These are phyloP conservation scores for Collybia sp. DNA, from an alignment of 768 basidiomycete genomes.

Conservation along the genomic window DNA sequence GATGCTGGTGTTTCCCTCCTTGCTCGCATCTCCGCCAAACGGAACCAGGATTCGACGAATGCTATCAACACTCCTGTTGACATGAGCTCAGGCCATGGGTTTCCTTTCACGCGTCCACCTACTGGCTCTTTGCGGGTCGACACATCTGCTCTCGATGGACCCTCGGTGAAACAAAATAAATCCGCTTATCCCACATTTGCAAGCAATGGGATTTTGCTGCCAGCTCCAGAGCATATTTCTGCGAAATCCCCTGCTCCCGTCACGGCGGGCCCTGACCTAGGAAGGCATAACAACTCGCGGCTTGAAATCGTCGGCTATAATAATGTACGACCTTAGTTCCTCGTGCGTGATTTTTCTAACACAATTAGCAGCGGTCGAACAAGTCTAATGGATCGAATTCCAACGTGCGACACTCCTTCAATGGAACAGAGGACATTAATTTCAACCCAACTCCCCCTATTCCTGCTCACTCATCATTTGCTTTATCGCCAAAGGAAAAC, in stretches of 20 bases:
- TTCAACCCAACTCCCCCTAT: slow-evolving; percentile 52
- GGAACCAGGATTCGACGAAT: slow-evolving; percentile 44
- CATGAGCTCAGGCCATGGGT: slow-evolving; percentile 35
- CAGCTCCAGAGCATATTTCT: slow-evolving; percentile 51
- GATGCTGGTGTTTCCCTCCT: slow-evolving; percentile 68
- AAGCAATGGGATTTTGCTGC: slow-evolving; percentile 54
- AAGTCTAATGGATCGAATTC: slow-evolving; percentile 42
- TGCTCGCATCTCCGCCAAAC: slow-evolving; percentile 69
- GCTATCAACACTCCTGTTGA: slow-evolving; percentile 53
- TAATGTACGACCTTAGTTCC: slow-evolving; percentile 40
- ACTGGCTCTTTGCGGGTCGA: slow-evolving; percentile 72
- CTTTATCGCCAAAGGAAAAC: slow-evolving; percentile 38
- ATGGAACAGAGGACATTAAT: slow-evolving; percentile 65
- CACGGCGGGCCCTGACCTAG: slow-evolving; percentile 83
- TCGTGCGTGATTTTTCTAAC: slow-evolving; percentile 8
- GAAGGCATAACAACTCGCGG: slow-evolving; percentile 67
- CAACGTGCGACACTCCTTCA: slow-evolving; percentile 70
- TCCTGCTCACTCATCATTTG: slow-evolving; percentile 39
- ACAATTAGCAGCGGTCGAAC: slow-evolving; percentile 36
- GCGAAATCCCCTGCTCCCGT: slow-evolving; percentile 75
- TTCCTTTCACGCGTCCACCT: slow-evolving; percentile 60
- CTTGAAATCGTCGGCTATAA: slow-evolving; percentile 71
- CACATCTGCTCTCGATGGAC: slow-evolving; percentile 57
- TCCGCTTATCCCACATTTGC: slow-evolving; percentile 76
- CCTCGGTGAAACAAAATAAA: slow-evolving; percentile 72